Evolutionary conservation across 495 filamentous ascomycete genomes (phyloP), one percentile per base, ranked within the genome.

Genomic region (Cetradonia linearis): DNA sequence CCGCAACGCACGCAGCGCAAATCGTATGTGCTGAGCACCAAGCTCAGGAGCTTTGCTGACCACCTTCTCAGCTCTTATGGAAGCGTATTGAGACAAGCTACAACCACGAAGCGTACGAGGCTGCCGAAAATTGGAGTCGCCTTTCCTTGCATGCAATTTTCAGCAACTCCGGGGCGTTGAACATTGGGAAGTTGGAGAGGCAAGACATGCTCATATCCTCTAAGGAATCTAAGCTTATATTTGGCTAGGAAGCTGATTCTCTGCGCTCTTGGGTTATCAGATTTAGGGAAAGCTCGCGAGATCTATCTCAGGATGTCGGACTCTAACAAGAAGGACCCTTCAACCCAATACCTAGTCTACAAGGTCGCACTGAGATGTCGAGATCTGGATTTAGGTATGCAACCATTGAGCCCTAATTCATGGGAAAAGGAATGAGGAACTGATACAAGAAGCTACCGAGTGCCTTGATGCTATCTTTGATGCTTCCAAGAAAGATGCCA

Each of bases 261-360:
- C 36, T 90, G 86, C 67, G 79, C 79, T 37, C 70, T 90, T 18
- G 76, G 78, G 33, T 73, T 72, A 53, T 74, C 82, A 34, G 79
- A 83, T 62, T 52, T 77, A 25, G 70, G 73, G 6, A 70, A 71
- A 53, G 86, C 85, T 20, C 67, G 70, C 53, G 74, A 80, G 3
- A 70, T 81, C 8, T 83, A 86, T 65, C 69, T 73, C 44, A 70
- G 76, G 36, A 85, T 93, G 81, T 77, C 85, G 9, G 74, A 80
- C 42, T 62, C 73, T 25, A 76, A 74, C 48, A 76, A 75, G 65
- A 73, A 73, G 54, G 82, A 86, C 31, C 78, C 82, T 3, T 77
- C 83, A 63, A 88, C 86, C 10, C 74, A 80, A 40, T 91, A 86
- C 68, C 69, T 94, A 27, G 79, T 84, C 66, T 91, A 86, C 74